Evolutionary conservation across 2,329 filamentous ascomycete species (phyloP).

Genomic region (Fusarium globosum): DNA sequence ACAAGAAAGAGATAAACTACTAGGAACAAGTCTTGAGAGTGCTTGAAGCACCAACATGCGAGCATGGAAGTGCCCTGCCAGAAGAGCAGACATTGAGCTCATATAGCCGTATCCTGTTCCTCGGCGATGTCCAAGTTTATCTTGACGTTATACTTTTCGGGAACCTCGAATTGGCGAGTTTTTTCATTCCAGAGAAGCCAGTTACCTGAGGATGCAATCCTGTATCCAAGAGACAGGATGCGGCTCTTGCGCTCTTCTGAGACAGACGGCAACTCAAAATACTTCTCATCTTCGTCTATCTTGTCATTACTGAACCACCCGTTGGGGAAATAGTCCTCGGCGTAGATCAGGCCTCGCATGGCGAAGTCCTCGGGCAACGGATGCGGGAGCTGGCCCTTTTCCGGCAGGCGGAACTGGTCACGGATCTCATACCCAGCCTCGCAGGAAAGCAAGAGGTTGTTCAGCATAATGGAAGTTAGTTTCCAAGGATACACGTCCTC

Average conservation of each 20-base stretch:
- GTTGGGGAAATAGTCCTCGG: constrained; percentile 66
- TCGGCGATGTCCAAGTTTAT: constrained; percentile 6
- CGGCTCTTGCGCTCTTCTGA: constrained; percentile 67
- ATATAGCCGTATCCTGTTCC: not conserved
- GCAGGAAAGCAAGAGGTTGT: constrained; percentile 46
- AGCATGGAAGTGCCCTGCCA: not conserved
- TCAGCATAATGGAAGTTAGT: constrained; percentile 52
- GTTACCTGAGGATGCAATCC: constrained; percentile 55
- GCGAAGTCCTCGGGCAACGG: constrained; percentile 77
- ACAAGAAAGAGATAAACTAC: too few relatives aligned
- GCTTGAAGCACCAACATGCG: not conserved
- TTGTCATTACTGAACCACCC: constrained; percentile 68
- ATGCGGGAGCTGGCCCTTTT: constrained; percentile 56
- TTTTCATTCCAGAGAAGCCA: constrained; percentile 60
- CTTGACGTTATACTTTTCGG: constrained; percentile 48
- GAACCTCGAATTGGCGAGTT: constrained; percentile 54
- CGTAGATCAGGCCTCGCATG: constrained; percentile 72
- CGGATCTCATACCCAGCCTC: constrained; percentile 52
- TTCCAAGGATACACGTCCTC: constrained; percentile 65
- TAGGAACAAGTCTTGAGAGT: too few relatives aligned
- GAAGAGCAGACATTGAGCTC: not conserved
- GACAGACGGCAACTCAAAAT: constrained; percentile 71
- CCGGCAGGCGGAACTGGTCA: constrained; percentile 60
- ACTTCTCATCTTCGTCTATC: constrained; percentile 75
- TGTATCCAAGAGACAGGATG: constrained; percentile 67